Percentiles rank a stretch among this genome's conserved stretches.
Evolutionary conservation across 2,329 filamentous ascomycete species (phyloP).

Genomic region (Neofusicoccum cordaticola): DNA sequence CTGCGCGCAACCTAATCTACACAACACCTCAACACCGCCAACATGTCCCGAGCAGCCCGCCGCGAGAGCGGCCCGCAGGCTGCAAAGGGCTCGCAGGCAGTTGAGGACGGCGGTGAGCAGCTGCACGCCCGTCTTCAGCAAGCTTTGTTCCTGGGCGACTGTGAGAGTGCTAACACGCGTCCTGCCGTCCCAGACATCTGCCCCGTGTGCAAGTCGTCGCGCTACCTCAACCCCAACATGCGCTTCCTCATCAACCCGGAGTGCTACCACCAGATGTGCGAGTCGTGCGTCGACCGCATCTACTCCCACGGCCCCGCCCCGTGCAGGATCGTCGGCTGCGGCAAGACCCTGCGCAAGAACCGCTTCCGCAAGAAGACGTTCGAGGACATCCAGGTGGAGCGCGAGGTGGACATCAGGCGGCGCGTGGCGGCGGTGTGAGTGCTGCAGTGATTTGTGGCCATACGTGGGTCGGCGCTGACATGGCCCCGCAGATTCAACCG

Average conservation of each 20-base stretch:
- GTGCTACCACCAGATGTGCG: slow-evolving; percentile 99
- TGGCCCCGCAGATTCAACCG: slow-evolving; percentile 70
- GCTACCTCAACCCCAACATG: slow-evolving; percentile 93
- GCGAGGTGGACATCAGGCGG: slow-evolving; percentile 87
- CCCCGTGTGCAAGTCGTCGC: slow-evolving; percentile 94
- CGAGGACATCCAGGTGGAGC: slow-evolving; percentile 79
- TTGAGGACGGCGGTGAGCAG: slow-evolving; percentile 38
- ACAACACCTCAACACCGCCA: slow-evolving; percentile 16
- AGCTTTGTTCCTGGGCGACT: slow-evolving; percentile 20
- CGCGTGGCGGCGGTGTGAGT: slow-evolving; percentile 63
- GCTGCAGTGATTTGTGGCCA: background rate
- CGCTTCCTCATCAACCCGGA: slow-evolving; percentile 94
- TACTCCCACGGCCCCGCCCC: slow-evolving; percentile 89
- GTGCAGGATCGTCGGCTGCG: slow-evolving; percentile 87
- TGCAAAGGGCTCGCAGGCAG: slow-evolving; percentile 25
- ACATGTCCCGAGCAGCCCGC: slow-evolving; percentile 34
- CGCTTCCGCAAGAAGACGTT: slow-evolving; percentile 89
- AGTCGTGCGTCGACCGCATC: slow-evolving; percentile 89
- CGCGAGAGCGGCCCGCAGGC: slow-evolving; percentile 28
- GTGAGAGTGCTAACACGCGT: slow-evolving; percentile 7
- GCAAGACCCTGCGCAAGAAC: slow-evolving; percentile 78
- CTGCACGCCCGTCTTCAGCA: slow-evolving; percentile 8
- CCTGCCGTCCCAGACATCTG: slow-evolving; percentile 65
- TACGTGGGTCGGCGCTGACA: slow-evolving; percentile 16
- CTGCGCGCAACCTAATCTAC: slow-evolving; percentile 7